phyloP scores from a whole-genome alignment of 352 stramenopile species.

The Phytophthora melonis region DNA sequence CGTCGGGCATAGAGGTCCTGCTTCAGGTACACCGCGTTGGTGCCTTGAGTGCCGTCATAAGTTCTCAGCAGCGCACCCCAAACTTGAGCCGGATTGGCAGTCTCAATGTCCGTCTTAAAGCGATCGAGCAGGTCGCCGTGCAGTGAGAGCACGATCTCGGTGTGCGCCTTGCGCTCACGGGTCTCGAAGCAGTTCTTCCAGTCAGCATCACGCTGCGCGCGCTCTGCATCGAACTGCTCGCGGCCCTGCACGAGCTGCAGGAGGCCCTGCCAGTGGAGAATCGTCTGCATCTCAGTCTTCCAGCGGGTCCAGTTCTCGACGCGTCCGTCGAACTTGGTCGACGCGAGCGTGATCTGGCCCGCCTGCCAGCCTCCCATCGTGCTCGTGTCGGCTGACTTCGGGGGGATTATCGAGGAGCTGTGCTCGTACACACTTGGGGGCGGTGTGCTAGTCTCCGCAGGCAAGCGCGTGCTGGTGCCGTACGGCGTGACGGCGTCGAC shows the following conservation, averaged over 20 bases:
- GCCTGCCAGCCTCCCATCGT: not conserved
- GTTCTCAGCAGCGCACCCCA: constrained; percentile 4
- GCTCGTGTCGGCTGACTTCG: not conserved
- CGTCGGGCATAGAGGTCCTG: constrained; percentile 8
- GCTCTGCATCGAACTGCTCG: too few species aligned
- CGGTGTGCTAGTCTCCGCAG: not conserved
- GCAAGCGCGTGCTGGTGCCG: not conserved
- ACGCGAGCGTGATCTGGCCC: not conserved
- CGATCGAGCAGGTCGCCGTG: not conserved
- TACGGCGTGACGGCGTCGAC: not conserved
- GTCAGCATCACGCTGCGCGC: too few species aligned
- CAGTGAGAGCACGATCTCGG: constrained; percentile 3
- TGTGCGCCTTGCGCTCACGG: too few species aligned
- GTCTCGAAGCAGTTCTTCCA: too few species aligned
- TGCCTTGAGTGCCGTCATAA: constrained; percentile 4
- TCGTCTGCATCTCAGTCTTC: not conserved
- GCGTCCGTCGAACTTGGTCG: not conserved
- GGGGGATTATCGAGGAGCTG: not conserved
- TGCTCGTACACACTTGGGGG: not conserved
- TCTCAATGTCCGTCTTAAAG: constrained; percentile 15
- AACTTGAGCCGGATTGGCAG: not conserved
- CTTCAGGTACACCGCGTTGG: constrained; percentile 8
- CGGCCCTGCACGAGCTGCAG: too few species aligned
- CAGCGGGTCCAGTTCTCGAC: not conserved
- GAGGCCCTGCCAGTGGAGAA: too few species aligned